These are phyloP conservation scores for Pyrenophora seminiperda DNA, from an alignment of 2,329 filamentous ascomycete genomes.

Conservation along the genomic window DNA sequence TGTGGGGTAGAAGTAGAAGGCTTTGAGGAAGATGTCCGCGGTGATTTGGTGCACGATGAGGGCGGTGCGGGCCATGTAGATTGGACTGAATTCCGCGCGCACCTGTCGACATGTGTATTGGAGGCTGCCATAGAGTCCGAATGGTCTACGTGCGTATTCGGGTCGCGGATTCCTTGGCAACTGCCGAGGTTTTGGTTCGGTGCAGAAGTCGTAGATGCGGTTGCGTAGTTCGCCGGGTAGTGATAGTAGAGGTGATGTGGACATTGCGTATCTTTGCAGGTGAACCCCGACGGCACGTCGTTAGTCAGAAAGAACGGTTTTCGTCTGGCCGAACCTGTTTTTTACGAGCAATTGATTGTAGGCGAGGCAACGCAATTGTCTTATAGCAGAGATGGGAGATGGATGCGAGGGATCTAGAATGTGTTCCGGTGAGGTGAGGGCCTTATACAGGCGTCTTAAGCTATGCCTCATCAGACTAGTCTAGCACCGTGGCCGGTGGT, in stretches of 20 bases:
- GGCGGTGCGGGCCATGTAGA: not conserved
- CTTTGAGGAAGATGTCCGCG: not conserved
- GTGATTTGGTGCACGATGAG: not conserved
- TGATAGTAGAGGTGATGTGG: not conserved
- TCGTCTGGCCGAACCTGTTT: not conserved
- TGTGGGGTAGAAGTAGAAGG: not conserved
- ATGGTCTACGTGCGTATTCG: too few species aligned
- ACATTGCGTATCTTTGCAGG: too few species aligned
- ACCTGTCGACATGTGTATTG: not conserved
- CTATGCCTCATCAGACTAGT: too few species aligned
- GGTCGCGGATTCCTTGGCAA: too few species aligned
- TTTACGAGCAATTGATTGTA: not conserved
- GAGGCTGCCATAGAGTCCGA: not conserved
- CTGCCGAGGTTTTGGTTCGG: too few species aligned
- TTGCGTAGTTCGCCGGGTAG: conserved; percentile 7
- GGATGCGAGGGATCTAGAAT: not conserved
- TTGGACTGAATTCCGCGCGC: not conserved
- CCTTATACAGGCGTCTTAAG: too few species aligned
- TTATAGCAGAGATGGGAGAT: too few species aligned
- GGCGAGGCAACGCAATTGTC: too few species aligned
- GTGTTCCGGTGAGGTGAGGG: not conserved
- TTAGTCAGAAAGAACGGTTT: too few species aligned
- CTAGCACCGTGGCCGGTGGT: too few species aligned
- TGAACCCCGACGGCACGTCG: too few species aligned
- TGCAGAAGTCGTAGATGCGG: conserved; percentile 6